Evolutionary conservation across 768 basidiomycete genomes (phyloP).

Genomic region (Tricholoma bakamatsutake): DNA sequence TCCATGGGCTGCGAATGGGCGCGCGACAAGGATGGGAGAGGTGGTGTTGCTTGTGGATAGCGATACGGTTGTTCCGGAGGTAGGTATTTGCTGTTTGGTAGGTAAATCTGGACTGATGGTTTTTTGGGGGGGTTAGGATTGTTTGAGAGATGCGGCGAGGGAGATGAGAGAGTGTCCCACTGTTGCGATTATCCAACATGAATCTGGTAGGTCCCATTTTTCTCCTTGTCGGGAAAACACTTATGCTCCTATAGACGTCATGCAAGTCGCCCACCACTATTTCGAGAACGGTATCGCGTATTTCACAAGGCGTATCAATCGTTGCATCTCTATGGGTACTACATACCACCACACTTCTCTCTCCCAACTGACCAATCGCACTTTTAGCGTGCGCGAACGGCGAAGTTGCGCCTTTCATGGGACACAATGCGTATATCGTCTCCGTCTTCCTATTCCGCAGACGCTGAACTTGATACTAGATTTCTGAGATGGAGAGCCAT

Average conservation of each 20-base stretch:
- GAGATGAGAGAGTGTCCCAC: conserved; percentile 72
- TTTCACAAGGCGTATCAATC: conserved; percentile 78
- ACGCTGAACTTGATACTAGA: conserved; percentile 10
- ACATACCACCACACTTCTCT: conserved; percentile 17
- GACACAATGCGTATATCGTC: conserved; percentile 59
- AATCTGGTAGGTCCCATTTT: conserved; percentile 40
- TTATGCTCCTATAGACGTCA: conserved; percentile 44
- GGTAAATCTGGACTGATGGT: neutral
- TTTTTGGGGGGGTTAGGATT: conserved; percentile 46
- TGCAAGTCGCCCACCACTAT: conserved; percentile 82
- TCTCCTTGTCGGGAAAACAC: neutral
- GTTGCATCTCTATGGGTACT: conserved; percentile 64
- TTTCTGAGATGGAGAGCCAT: conserved; percentile 84
- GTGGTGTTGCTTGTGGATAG: conserved; percentile 77
- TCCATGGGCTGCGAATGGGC: conserved; percentile 74
- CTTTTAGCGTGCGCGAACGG: conserved; percentile 69
- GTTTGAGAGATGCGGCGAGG: conserved; percentile 78
- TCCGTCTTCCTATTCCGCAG: neutral
- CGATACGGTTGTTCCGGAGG: conserved; percentile 70
- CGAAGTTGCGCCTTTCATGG: conserved; percentile 78
- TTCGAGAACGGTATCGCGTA: conserved; percentile 87
- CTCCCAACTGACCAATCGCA: neutral
- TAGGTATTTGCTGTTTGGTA: conserved; percentile 5
- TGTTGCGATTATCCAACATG: conserved; percentile 84
- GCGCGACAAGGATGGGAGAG: conserved; percentile 65